Evolutionary conservation across 139 green algal genomes (phyloP).

Genomic region (Zygnema circumcarinatum): DNA sequence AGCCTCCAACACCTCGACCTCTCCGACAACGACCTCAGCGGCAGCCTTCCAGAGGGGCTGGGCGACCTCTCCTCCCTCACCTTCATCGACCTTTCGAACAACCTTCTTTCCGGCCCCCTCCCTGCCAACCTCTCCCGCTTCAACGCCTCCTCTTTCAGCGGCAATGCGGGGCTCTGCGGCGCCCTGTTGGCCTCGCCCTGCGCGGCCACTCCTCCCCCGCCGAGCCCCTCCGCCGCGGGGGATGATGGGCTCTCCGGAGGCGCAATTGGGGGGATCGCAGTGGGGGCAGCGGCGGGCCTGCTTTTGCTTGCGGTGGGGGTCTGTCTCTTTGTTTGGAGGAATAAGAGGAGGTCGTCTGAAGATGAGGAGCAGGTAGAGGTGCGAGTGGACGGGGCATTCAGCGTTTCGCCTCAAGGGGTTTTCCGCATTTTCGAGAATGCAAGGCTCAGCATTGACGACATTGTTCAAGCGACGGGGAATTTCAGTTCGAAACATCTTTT

Average conservation of each 20-base stretch:
- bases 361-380: no score
- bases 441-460: slow-evolving; percentile 20
- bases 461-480: slow-evolving; percentile 33
- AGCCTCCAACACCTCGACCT: slow-evolving; percentile 1
- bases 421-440: neutral
- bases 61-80: neutral
- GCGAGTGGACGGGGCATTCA: neutral
- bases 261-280: slow-evolving; percentile 23
- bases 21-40: neutral
- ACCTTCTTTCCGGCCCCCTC: neutral
- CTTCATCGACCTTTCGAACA: slow-evolving; percentile 21
- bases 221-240: neutral
- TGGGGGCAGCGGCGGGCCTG: neutral
- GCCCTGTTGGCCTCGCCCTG: neutral
- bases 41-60: neutral
- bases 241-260: neutral
- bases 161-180: slow-evolving; percentile 26
- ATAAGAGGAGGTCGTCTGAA: no score
- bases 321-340: neutral
- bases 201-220: neutral
- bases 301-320: neutral
- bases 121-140: slow-evolving; percentile 22
- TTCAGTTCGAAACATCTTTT: no score
- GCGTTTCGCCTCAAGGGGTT: neutral
- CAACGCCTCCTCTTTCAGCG: neutral